These are phyloP conservation scores for Perkinsus olseni DNA, from an alignment of 169 alveolate genomes.

Conservation along the genomic window DNA sequence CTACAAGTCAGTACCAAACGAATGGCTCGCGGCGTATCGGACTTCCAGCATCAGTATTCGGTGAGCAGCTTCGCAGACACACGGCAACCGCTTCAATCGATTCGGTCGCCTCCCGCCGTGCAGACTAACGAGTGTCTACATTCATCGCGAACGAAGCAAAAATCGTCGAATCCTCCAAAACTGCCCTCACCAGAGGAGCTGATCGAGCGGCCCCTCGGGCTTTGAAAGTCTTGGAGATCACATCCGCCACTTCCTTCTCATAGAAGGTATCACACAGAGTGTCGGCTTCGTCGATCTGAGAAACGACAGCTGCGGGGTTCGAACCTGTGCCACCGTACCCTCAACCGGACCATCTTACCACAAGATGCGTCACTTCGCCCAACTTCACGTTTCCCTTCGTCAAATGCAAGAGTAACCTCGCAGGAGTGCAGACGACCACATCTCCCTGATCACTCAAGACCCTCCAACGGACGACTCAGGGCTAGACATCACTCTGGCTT, in stretches of 20 bases:
- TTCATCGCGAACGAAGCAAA: not conserved
- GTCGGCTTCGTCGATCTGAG: conserved; percentile 32
- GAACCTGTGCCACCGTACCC: not conserved
- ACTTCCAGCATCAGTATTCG: too few species aligned
- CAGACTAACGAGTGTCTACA: too few species aligned
- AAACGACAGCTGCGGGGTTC: not conserved
- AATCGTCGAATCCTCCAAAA: not conserved
- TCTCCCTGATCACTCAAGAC: conserved; percentile 5
- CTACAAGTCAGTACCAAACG: too few species aligned
- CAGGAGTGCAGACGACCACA: conserved; percentile 27
- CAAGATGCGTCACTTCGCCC: not conserved
- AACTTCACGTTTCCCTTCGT: conserved; percentile 20
- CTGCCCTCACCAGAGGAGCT: not conserved
- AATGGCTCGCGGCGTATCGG: too few species aligned
- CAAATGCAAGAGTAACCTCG: conserved; percentile 29
- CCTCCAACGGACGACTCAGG: not conserved
- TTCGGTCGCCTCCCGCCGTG: too few species aligned
- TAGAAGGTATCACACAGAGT: conserved; percentile 34
- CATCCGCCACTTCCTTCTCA: conserved; percentile 17
- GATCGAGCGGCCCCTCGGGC: not conserved
- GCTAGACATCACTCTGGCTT: conserved; percentile 8
- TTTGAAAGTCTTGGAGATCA: not conserved
- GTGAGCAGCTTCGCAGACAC: too few species aligned
- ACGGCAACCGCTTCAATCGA: too few species aligned
- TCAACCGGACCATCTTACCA: not conserved